Percentiles rank a stretch among this genome's conserved stretches.
Conservation (phyloP, 257 asterid genomes). For the Paraleonurus japonicus region DNA sequence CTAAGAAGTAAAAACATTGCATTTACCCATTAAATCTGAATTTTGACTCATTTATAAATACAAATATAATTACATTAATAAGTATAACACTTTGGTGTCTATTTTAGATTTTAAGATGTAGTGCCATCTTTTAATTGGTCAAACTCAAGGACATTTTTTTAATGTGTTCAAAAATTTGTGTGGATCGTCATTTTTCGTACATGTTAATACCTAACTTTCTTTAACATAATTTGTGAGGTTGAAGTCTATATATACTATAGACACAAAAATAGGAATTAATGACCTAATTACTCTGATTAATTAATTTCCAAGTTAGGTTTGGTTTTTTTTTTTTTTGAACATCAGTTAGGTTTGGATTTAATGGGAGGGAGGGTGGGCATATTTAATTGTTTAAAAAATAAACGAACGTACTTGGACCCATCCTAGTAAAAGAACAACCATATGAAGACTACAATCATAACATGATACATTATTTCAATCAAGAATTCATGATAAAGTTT, state of each 20-base stretch:
- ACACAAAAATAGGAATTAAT: background rate
- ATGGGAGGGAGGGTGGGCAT: background rate
- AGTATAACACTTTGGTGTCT: background rate
- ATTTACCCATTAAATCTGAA: no score
- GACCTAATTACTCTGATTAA: background rate
- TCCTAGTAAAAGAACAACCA: no score
- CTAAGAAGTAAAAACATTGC: no score
- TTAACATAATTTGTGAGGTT: background rate
- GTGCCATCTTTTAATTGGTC: background rate
- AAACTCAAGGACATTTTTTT: background rate
- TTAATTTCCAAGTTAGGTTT: constrained; percentile 22
- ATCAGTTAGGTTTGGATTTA: constrained; percentile 19
- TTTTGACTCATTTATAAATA: background rate
- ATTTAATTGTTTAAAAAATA: background rate
- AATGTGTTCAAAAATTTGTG: background rate
- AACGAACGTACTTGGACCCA: background rate
- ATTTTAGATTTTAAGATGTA: background rate
- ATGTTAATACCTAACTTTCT: background rate
- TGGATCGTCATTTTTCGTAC: background rate
- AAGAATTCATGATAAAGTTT: background rate
- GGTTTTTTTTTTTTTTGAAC: no score
- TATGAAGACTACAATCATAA: background rate
- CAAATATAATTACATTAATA: no score
- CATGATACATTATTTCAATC: background rate
- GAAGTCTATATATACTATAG: background rate